A percentile compares a stretch with the other conserved stretches of the same genome.
These are phyloP conservation scores for Falciphora oryzae DNA, from an alignment of 2,329 filamentous ascomycete species.

Conservation along the genomic window DNA sequence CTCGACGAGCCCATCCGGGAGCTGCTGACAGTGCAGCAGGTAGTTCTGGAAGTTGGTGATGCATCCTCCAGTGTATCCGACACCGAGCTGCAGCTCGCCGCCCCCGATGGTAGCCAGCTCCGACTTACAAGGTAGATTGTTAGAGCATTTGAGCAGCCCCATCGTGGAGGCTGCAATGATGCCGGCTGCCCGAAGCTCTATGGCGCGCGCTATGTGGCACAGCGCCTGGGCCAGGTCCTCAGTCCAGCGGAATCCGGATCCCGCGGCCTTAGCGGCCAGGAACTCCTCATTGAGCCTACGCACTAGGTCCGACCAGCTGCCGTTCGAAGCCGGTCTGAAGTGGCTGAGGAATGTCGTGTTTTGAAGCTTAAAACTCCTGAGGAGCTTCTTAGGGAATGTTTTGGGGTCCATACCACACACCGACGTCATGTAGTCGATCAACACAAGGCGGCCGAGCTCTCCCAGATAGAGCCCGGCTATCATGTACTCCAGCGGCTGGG, in stretches of 20 bases:
- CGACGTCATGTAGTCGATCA: constrained; percentile 57
- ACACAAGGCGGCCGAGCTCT: constrained; percentile 66
- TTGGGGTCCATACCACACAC: constrained; percentile 32
- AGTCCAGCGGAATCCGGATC: constrained; percentile 66
- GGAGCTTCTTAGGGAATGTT: constrained; percentile 49
- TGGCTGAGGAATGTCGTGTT: constrained; percentile 70
- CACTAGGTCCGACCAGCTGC: constrained; percentile 30
- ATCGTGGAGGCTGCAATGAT: constrained; percentile 69
- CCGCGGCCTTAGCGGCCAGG: constrained; percentile 17
- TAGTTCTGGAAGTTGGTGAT: constrained; percentile 77
- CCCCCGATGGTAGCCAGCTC: constrained; percentile 11
- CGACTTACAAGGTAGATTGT: constrained; percentile 48
- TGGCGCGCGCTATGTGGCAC: constrained; percentile 61
- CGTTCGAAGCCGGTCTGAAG: constrained; percentile 49
- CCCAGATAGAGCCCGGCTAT: constrained; percentile 73
- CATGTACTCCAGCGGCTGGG: constrained; percentile 82
- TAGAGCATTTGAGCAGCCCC: constrained; percentile 62
- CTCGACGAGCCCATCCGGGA: constrained; percentile 52
- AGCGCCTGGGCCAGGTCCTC: constrained; percentile 51
- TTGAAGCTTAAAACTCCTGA: constrained; percentile 51
- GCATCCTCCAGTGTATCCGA: constrained; percentile 75
- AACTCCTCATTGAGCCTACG: constrained; percentile 47
- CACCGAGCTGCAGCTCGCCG: constrained; percentile 52
- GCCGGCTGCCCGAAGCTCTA: constrained; percentile 66
- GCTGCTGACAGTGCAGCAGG: constrained; percentile 61